Conservation (phyloP, 768 basidiomycete genomes). For the Phanerochaete carnosa region DNA sequence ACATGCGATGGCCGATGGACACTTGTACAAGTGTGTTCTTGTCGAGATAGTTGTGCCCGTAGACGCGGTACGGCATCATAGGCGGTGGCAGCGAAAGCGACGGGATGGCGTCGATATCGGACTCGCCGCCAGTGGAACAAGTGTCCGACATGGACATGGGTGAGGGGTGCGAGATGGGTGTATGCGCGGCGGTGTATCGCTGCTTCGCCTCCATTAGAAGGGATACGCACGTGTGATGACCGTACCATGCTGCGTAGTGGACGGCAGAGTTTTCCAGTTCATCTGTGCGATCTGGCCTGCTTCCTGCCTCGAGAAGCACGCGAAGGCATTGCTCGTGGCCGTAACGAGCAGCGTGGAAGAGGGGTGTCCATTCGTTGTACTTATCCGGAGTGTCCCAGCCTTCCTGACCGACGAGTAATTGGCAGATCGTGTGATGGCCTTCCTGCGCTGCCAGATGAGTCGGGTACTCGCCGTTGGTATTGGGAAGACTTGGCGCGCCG, state of each 20-base stretch:
- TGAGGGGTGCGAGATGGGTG: constrained; percentile 20
- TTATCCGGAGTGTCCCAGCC: constrained; percentile 91
- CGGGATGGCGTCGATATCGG: constrained; percentile 89
- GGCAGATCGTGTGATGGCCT: constrained; percentile 86
- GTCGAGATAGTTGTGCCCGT: constrained; percentile 95
- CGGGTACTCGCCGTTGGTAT: constrained; percentile 95
- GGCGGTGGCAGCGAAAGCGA: constrained; percentile 94
- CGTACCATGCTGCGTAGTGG: constrained; percentile 97
- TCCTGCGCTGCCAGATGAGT: constrained; percentile 94
- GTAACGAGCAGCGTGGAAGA: constrained; percentile 91
- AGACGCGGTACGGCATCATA: constrained; percentile 96
- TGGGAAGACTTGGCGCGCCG: constrained; percentile 76
- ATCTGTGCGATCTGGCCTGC: constrained; percentile 72
- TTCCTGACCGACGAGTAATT: constrained; percentile 64
- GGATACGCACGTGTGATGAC: constrained; percentile 67
- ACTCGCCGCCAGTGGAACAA: constrained; percentile 38
- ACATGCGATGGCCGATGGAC: constrained; percentile 66
- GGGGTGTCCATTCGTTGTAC: constrained; percentile 97
- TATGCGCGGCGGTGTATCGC: constrained; percentile 18
- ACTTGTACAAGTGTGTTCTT: constrained; percentile 83
- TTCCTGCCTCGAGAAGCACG: constrained; percentile 77
- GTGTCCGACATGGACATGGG: constrained; percentile 21
- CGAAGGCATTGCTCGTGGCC: constrained; percentile 73
- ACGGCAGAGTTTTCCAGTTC: constrained; percentile 83
- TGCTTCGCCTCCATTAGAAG: constrained; percentile 47